These are phyloP conservation scores for Lumnitzera racemosa DNA, from an alignment of 345 rosid species.

Conservation along the genomic window DNA sequence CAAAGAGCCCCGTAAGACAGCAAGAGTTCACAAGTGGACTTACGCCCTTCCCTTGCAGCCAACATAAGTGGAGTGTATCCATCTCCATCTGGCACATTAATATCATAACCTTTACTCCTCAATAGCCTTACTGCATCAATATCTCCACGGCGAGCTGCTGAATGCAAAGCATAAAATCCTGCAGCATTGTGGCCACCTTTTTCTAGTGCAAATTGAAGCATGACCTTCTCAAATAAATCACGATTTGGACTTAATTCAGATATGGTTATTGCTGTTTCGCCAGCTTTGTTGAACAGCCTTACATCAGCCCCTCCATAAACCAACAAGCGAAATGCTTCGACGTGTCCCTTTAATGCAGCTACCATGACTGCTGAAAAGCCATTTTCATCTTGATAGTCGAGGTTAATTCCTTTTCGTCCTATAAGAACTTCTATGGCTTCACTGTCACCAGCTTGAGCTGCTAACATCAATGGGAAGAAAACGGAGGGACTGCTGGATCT, in stretches of 20 bases:
- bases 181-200: constrained; percentile 61
- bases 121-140: constrained; percentile 58
- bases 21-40: constrained; percentile 52
- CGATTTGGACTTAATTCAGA: constrained; percentile 54
- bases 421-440: constrained; percentile 57
- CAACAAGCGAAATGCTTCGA: constrained; percentile 62
- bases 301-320: constrained; percentile 90
- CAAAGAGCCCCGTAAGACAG: constrained; percentile 61
- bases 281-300: constrained; percentile 60
- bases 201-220: constrained; percentile 89
- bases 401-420: constrained; percentile 25
- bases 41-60: constrained; percentile 79
- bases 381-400: constrained; percentile 71
- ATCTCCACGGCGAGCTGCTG: constrained; percentile 92
- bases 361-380: constrained; percentile 90
- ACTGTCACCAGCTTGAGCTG: constrained; percentile 58
- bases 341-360: constrained; percentile 75
- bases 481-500: constrained; percentile 44
- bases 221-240: constrained; percentile 77
- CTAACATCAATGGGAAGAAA: constrained; percentile 54
- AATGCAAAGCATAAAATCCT: constrained; percentile 88
- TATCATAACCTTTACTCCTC: constrained; percentile 57
- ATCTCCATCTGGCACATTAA: constrained; percentile 64
- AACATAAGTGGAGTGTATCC: constrained; percentile 94
- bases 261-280: constrained; percentile 65